Evolutionary conservation across 1,284 basidiomycete genomes (phyloP), one percentile per base, ranked within the genome.

Genomic region (Cystobasidium pallidum): DNA sequence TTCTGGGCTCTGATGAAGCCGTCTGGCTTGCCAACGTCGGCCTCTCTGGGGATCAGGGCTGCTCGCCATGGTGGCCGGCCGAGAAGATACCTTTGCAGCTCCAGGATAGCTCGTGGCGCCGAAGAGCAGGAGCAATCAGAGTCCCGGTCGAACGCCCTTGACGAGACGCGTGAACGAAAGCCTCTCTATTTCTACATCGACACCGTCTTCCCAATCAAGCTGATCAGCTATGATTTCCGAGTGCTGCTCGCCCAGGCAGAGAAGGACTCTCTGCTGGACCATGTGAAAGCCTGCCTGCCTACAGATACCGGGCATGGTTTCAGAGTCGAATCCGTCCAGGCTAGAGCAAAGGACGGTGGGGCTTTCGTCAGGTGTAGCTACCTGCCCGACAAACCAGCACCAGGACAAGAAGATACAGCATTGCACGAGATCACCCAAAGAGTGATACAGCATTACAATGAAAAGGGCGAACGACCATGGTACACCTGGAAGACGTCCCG

Each of bases 301-400:
- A 26, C 21, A 13, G 70, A 59, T n/a, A 72, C 61, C 4, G 3
- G 45, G 17, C 30, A 75, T 63, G 54, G 73, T 66, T 54, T 79
- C 51, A 45, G 61, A 15, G 74, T 79, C 24, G 78, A 79, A 11
- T 59, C 72, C 2, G 74, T 79, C 49, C 49, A 74, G 15, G 73
- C 76, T 28, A 63, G 78, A 17, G 75, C 74, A 65, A 93, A 93
- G 78, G 91, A 92, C 74, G 91, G 91, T 7, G 93, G 94, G 8
- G 89, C 92, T 3, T 94, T 94, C 79, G 87, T 94, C 66, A 86
- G 86, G 58, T 94, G 94, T 80, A 83, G 84, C 24, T 94, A 90
- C 78, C 81, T 81, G 24, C 80, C 82, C 7, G 82, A 82, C 41
- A 79, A 83, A 21, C 72, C 58, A 28, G 39, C 62, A 15, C 41